A percentile compares a stretch with the other conserved stretches of the same genome.
Evolutionary conservation across 345 rosid genomes (phyloP).

Genomic region (Ceriops tagal): DNA sequence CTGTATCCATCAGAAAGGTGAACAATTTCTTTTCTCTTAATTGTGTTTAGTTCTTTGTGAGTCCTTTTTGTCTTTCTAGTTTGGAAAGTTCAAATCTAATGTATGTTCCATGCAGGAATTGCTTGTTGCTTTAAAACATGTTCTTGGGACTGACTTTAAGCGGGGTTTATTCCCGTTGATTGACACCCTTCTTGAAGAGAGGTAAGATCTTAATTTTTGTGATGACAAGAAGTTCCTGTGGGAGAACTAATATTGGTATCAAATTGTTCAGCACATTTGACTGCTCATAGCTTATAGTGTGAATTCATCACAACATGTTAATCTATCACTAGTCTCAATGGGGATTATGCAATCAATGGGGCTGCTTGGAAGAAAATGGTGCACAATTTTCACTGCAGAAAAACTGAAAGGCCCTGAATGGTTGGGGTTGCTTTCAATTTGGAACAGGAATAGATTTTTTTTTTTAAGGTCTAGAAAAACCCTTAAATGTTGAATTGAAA

Average conservation of each 20-base stretch:
- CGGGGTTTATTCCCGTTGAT: constrained; percentile 97
- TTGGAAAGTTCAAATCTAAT: constrained; percentile 11
- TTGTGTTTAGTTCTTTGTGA: constrained; percentile 4
- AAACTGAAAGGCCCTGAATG: too few relatives aligned
- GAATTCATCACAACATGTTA: too few relatives aligned
- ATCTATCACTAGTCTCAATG: too few relatives aligned
- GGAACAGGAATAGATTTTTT: too few relatives aligned
- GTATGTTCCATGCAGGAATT: constrained; percentile 67
- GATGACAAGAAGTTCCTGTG: neutral
- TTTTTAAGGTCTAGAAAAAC: too few relatives aligned
- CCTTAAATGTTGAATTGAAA: too few relatives aligned
- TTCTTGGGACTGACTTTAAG: constrained; percentile 95
- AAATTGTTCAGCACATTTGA: neutral
- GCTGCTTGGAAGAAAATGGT: too few relatives aligned
- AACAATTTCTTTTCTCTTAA: constrained; percentile 11
- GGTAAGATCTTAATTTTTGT: constrained; percentile 37
- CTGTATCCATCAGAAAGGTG: constrained; percentile 94
- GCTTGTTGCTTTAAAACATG: constrained; percentile 94
- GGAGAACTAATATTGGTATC: neutral
- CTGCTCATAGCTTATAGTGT: too few relatives aligned
- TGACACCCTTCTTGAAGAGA: constrained; percentile 91
- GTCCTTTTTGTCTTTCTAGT: constrained; percentile 3
- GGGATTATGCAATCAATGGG: too few relatives aligned
- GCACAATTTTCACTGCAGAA: too few relatives aligned
- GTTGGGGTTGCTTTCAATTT: too few relatives aligned